Conservation (phyloP, 306 rosid genomes). For the Malus sylvestris region DNA sequence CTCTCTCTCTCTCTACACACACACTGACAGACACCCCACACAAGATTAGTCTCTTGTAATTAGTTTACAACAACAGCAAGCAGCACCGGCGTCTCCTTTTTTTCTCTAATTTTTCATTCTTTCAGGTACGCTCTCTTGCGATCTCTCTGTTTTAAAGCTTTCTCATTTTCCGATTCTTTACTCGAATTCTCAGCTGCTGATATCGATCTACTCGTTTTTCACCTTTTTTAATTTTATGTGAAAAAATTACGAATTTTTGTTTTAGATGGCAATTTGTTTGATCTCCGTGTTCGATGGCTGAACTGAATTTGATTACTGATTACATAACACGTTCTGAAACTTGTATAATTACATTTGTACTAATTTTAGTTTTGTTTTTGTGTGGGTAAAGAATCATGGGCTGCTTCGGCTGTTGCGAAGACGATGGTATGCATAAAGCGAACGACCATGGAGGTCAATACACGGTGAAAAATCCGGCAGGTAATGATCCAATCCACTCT, state of each 20-base stretch:
- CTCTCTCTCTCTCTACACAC: neutral
- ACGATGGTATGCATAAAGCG: constrained; percentile 48
- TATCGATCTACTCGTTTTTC: neutral
- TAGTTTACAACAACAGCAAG: neutral
- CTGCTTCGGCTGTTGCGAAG: constrained; percentile 75
- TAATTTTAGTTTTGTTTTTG: neutral
- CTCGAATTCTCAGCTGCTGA: neutral
- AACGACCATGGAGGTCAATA: constrained; percentile 55
- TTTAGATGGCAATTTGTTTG: neutral
- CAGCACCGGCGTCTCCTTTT: neutral
- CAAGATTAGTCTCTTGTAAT: neutral
- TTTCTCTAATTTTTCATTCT: neutral
- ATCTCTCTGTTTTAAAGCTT: neutral
- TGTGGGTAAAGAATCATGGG: constrained; percentile 43
- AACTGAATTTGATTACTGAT: neutral
- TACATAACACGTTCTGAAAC: neutral
- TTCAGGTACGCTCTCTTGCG: neutral
- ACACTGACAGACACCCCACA: neutral
- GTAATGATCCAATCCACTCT: constrained; percentile 23
- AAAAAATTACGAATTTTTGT: neutral
- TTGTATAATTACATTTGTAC: neutral
- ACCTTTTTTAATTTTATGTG: too few species aligned
- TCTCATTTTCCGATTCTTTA: neutral
- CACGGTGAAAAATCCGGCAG: constrained; percentile 45
- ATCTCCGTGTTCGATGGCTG: neutral